Percentiles rank a stretch among this genome's conserved stretches.
These are phyloP conservation scores for Fulvia fulva DNA, from an alignment of 2,329 filamentous ascomycete species.

Conservation along the genomic window DNA sequence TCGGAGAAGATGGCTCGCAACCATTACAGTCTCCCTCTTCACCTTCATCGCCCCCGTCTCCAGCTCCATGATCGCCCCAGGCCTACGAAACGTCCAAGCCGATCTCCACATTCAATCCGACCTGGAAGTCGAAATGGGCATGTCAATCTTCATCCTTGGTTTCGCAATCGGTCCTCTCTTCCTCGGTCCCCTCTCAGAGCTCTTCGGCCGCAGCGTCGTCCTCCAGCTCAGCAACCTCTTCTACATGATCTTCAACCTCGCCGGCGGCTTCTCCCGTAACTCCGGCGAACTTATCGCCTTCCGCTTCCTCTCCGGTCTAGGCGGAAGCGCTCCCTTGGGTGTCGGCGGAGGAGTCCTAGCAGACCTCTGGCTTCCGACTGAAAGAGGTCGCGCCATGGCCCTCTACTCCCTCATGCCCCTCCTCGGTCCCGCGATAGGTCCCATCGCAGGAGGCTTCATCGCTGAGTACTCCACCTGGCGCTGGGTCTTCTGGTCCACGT, in stretches of 20 bases:
- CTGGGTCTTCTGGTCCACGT: conserved; percentile 68
- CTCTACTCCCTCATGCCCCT: conserved; percentile 62
- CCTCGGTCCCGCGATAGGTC: conserved; percentile 62
- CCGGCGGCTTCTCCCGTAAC: conserved; percentile 34
- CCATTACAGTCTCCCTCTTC: conserved; percentile 40
- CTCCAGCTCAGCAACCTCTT: conserved; percentile 36
- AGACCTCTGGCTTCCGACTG: conserved; percentile 58
- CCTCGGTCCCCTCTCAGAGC: conserved; percentile 36
- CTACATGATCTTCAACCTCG: conserved; percentile 38
- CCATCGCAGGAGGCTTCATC: conserved; percentile 63
- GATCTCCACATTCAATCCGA: conserved; percentile 26
- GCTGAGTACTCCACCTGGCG: conserved; percentile 63
- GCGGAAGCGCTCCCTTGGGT: conserved; percentile 36
- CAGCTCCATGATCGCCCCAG: conserved; percentile 39
- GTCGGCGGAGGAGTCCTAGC: conserved; percentile 39
- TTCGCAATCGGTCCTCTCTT: conserved; percentile 37
- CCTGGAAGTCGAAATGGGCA: conserved; percentile 26
- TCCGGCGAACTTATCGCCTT: conserved; percentile 35
- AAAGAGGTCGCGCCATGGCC: conserved; percentile 59
- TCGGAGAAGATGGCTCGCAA: conserved; percentile 43
- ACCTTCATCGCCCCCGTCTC: conserved; percentile 39
- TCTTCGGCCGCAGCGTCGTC: conserved; percentile 35
- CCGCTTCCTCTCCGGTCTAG: conserved; percentile 37
- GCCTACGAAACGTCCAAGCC: conserved; percentile 25
- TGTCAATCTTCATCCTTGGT: conserved; percentile 38